Evolutionary conservation across 2,329 filamentous ascomycete genomes (phyloP).

Genomic region (Hypoxylon sp.): DNA sequence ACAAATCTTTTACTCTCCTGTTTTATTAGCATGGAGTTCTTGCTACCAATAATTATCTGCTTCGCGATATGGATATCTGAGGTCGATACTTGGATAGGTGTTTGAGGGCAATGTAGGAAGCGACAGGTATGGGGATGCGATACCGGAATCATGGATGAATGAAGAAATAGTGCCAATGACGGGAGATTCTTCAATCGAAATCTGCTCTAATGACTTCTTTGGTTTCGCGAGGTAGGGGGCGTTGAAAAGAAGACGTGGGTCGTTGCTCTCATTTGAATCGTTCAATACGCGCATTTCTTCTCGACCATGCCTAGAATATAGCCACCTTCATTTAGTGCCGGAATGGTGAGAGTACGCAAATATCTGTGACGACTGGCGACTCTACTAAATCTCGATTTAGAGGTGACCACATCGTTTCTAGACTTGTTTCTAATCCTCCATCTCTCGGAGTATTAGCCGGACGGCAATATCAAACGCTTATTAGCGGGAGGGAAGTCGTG

Average conservation of each 20-base stretch:
- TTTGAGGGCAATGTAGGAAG: neutral
- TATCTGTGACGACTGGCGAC: neutral
- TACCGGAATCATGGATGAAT: neutral
- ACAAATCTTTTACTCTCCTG: neutral
- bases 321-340: neutral
- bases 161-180: neutral
- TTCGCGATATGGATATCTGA: neutral
- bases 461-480: neutral
- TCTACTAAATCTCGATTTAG: neutral
- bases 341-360: neutral
- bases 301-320: neutral
- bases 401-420: neutral
- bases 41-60: neutral
- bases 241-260: neutral
- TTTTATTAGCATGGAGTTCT: neutral
- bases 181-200: neutral
- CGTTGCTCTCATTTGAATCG: neutral
- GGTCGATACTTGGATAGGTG: too few species aligned
- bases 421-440: neutral
- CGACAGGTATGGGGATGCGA: neutral
- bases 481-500: constrained; percentile 5
- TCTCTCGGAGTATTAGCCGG: constrained; percentile 2
- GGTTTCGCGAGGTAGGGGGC: neutral
- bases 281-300: neutral
- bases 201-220: neutral